These are phyloP conservation scores for Madurella mycetomatis DNA, from an alignment of 2,329 filamentous ascomycete genomes.

Conservation along the genomic window DNA sequence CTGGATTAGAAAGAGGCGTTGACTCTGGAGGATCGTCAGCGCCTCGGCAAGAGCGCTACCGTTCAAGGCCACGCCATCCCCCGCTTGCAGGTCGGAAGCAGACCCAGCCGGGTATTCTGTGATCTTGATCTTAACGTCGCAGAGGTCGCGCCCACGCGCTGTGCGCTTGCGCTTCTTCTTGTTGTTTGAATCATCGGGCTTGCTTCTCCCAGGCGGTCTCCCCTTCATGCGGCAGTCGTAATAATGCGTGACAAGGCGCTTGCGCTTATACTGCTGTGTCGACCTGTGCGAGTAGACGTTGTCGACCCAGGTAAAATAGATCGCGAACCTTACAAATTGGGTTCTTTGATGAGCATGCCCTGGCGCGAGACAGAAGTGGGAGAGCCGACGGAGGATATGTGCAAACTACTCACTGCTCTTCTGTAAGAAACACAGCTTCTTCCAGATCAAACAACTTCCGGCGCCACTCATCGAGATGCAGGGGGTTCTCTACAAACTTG, in stretches of 20 bases:
- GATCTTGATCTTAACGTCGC: conserved; percentile 83
- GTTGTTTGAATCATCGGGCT: conserved; percentile 70
- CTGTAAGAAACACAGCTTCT: conserved; percentile 64
- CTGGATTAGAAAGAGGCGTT: conserved; percentile 69
- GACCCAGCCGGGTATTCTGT: conserved; percentile 68
- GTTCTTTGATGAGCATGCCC: background rate
- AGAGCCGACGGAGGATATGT: background rate
- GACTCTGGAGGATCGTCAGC: conserved; percentile 42
- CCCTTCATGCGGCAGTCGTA: conserved; percentile 83
- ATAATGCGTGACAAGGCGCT: conserved; percentile 78
- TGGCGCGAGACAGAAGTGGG: too few relatives aligned
- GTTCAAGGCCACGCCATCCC: conserved; percentile 18
- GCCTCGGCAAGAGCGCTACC: conserved; percentile 22
- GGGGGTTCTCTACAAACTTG: conserved; percentile 61
- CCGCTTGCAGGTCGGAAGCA: conserved; percentile 18
- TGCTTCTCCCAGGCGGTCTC: conserved; percentile 71
- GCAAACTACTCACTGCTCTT: conserved; percentile 59
- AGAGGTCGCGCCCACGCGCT: conserved; percentile 72
- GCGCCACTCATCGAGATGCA: conserved; percentile 64
- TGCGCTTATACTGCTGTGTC: conserved; percentile 75
- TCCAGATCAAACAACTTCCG: conserved; percentile 71
- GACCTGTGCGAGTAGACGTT: conserved; percentile 82
- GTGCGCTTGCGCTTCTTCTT: conserved; percentile 78
- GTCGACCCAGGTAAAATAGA: conserved; percentile 78
- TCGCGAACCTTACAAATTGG: conserved; percentile 56